phyloP scores from a whole-genome alignment of 2,329 filamentous ascomycete genomes.

The Dactylellina cionopaga region DNA sequence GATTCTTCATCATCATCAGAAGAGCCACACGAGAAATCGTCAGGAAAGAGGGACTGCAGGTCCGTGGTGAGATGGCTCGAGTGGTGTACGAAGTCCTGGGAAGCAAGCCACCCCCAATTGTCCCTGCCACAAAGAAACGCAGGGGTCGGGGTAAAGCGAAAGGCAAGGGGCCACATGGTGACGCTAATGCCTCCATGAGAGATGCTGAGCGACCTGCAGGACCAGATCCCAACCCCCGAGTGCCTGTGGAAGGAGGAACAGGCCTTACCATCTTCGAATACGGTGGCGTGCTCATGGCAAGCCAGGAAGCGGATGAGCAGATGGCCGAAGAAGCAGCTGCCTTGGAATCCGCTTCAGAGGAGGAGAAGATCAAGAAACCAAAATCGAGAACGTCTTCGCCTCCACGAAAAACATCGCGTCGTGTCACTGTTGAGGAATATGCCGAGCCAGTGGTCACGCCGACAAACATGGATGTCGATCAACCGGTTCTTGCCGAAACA shows the following conservation, averaged over 20 bases:
- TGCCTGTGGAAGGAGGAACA: conserved; percentile 43
- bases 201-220: conserved; percentile 47
- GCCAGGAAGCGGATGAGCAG: conserved; percentile 45
- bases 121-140: conserved; percentile 50
- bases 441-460: conserved; percentile 9
- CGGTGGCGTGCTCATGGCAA: conserved; percentile 48
- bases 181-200: conserved; percentile 44
- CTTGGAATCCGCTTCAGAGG: conserved; percentile 25
- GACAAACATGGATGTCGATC: conserved; percentile 40
- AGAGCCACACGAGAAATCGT: conserved; percentile 47
- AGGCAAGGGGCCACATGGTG: conserved; percentile 41
- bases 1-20: conserved; percentile 55
- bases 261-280: conserved; percentile 52
- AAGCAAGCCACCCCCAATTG: conserved; percentile 50
- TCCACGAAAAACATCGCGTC: conserved; percentile 2
- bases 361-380: conserved; percentile 9
- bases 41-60: conserved; percentile 45
- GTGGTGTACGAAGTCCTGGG: conserved; percentile 51
- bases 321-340: conserved; percentile 43
- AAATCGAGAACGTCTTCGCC: conserved; percentile 22
- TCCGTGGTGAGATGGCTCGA: conserved; percentile 49
- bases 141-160: conserved; percentile 47
- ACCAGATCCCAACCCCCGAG: conserved; percentile 43
- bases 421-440: conserved; percentile 41
- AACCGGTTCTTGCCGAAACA: conserved; percentile 32